Evolutionary conservation across 805 yeast species (phyloP).

Genomic region (Candida argentea): DNA sequence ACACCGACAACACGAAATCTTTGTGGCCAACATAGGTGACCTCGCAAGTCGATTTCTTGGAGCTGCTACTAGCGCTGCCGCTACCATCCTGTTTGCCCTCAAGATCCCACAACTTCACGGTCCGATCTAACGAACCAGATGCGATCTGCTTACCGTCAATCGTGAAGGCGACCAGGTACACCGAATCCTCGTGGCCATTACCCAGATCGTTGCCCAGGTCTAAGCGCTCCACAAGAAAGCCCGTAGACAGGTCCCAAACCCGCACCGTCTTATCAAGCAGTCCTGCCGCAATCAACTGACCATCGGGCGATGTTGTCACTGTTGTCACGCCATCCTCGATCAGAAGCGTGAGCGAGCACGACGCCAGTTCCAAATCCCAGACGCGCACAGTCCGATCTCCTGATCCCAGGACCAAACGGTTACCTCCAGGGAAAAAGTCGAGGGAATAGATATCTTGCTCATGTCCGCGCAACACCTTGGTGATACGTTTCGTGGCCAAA

Average conservation of each 20-base stretch:
- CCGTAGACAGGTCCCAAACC: constrained; percentile 93
- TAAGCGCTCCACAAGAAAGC: constrained; percentile 82
- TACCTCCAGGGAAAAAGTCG: constrained; percentile 91
- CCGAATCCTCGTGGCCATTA: constrained; percentile 94
- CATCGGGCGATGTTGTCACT: constrained; percentile 94
- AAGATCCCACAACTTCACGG: constrained; percentile 92
- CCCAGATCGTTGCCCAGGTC: constrained; percentile 83
- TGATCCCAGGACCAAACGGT: constrained; percentile 86
- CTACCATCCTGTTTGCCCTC: constrained; percentile 38
- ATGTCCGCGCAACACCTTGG: constrained; percentile 82
- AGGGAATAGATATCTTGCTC: constrained; percentile 96
- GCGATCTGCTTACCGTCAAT: constrained; percentile 87
- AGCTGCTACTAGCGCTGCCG: constrained; percentile 8
- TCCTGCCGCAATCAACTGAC: constrained; percentile 91
- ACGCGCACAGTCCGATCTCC: constrained; percentile 95
- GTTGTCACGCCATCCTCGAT: constrained; percentile 98
- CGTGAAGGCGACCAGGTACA: constrained; percentile 88
- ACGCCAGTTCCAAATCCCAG: constrained; percentile 89
- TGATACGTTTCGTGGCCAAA: constrained; percentile 71
- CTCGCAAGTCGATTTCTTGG: constrained; percentile 55
- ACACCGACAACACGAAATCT: constrained; percentile 90
- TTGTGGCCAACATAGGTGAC: constrained; percentile 93
- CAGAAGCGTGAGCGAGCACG: constrained; percentile 76
- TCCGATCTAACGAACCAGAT: constrained; percentile 89
- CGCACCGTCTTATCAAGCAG: constrained; percentile 91